Evolutionary conservation across 805 yeast genomes (phyloP), one percentile per base, ranked within the genome.

Genomic region (Yarrowia phangngaensis): DNA sequence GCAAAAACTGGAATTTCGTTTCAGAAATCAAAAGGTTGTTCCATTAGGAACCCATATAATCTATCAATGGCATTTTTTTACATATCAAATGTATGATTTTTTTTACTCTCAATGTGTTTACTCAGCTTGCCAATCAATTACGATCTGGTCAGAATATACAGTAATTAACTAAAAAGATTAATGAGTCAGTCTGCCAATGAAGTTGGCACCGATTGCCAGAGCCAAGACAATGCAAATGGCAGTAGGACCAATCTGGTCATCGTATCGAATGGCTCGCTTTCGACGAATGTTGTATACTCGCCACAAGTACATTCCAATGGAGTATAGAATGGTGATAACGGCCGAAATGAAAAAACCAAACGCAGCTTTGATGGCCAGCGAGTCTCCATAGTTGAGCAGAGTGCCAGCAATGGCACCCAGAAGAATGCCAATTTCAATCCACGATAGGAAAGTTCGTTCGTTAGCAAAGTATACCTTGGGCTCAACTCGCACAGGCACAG

Each of bases 381-480:
- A 69, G 54, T 80, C 80, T 55, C 98, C 97, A 66, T 83, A 92
- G 55, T 85, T 84, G 57, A 90, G 70, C 56, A 92, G 72, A 0
- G 95, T 76, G 7, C 88, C 84, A 1, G 96, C 94, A 30, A 95
- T 84, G 38, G 90, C 94, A 33, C 92, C 88, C 51, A 92, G 72
- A 32, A 90, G 71, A 72, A 92, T 78, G 7, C 92, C 85, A 57
- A 92, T 86, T 30, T 95, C 89, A 50, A 90, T 69, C 98, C 98
- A 92, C 30, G 94, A 78, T 54, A 92, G 72, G 61, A 81, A 90
- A 0, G 98, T 92, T 69, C 98, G 79, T 66, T 92, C 98, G 17
- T 95, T 87, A 6, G 98, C 98, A 67, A 92, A 92, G 64, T 92
- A 92, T n/a, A 92, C 98, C 69, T 92, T 92, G 52, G 98, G 98